Percentiles rank a stretch among this genome's conserved stretches.
These are phyloP conservation scores for Spiraea crenata DNA, from an alignment of 331 rosid species.

Conservation along the genomic window DNA sequence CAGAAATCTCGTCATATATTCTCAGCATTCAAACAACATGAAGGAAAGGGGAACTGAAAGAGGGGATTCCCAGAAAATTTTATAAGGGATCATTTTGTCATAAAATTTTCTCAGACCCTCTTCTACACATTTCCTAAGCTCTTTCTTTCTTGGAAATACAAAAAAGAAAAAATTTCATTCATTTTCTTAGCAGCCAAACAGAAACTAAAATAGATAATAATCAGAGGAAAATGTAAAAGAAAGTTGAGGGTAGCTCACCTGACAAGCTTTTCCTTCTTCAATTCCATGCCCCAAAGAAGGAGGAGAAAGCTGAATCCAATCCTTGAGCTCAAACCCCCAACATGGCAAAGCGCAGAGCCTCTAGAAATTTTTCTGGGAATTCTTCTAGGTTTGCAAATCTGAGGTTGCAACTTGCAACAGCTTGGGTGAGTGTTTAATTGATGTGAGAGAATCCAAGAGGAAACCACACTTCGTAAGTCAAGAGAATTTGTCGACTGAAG, in stretches of 20 bases:
- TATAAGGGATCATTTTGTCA: not conserved
- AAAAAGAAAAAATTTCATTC: not conserved
- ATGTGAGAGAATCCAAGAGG: not conserved
- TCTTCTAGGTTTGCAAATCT: slow-evolving; percentile 12
- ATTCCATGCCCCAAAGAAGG: slow-evolving; percentile 46
- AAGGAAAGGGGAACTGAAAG: not conserved
- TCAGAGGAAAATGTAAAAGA: not conserved
- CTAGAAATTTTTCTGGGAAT: not conserved
- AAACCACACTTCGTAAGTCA: not conserved
- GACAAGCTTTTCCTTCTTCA: slow-evolving; percentile 72
- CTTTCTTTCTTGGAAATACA: not conserved
- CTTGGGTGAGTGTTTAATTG: not conserved
- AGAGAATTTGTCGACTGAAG: not conserved
- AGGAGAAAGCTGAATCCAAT: slow-evolving; percentile 25
- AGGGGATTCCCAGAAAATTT: not conserved
- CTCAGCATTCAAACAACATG: slow-evolving; percentile 15
- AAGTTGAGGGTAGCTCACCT: slow-evolving; percentile 41
- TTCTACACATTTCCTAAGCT: not conserved
- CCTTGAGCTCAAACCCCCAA: slow-evolving; percentile 41
- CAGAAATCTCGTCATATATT: not conserved
- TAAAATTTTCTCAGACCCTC: not conserved
- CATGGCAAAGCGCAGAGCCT: slow-evolving; percentile 22
- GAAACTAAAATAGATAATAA: not conserved
- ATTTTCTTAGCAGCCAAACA: slow-evolving; percentile 13
- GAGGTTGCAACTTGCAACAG: not conserved